Evolutionary conservation across 2,329 filamentous ascomycete genomes (phyloP).

Genomic region (Parascedosporium putredinis): DNA sequence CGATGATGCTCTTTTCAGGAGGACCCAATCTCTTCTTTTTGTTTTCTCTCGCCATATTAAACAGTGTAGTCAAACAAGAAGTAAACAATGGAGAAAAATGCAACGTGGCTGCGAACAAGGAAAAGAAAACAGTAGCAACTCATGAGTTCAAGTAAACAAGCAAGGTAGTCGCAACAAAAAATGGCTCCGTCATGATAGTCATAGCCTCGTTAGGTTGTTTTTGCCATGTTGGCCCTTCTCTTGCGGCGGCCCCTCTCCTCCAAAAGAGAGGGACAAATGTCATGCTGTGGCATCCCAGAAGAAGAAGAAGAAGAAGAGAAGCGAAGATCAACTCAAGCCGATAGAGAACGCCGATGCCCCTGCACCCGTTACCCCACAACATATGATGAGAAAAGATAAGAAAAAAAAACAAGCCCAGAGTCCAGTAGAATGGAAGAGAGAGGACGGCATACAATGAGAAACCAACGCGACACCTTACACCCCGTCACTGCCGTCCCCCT

Average conservation of each 20-base stretch:
- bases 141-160: too few relatives aligned
- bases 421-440: too few relatives aligned
- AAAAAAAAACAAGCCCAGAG: conserved; percentile 2
- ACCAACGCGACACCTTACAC: background rate
- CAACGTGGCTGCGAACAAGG: background rate
- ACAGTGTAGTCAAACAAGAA: too few relatives aligned
- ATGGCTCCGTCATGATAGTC: background rate
- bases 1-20: too few relatives aligned
- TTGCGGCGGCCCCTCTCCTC: too few relatives aligned
- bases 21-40: too few relatives aligned
- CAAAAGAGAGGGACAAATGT: background rate
- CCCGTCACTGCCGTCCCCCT: background rate
- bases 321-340: too few relatives aligned
- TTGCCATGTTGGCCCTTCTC: background rate
- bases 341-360: background rate
- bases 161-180: background rate
- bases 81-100: background rate
- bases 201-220: background rate
- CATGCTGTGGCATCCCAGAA: conserved; percentile 1
- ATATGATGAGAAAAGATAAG: conserved; percentile 8
- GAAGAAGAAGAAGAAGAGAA: conserved; percentile 4
- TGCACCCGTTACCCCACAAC: background rate
- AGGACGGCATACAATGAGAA: too few relatives aligned
- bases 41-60: too few relatives aligned
- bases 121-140: background rate